Conservation (phyloP, 2,329 filamentous ascomycete species). For the Pseudogymnoascus sp. region DNA sequence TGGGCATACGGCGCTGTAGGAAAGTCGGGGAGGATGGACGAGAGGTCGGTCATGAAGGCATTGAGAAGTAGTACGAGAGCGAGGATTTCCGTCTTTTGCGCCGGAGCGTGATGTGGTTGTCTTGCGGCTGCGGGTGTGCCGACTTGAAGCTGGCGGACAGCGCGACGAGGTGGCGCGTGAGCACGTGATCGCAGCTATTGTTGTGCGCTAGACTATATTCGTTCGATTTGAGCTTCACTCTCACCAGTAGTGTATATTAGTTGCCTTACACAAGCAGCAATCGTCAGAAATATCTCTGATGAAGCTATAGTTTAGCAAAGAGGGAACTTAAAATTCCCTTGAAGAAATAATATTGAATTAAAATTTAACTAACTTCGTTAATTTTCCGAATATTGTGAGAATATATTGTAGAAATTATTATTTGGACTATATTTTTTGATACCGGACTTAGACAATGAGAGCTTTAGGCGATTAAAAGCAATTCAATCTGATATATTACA, state of each 20-base stretch:
- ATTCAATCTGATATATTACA: neutral
- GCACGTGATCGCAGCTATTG: neutral
- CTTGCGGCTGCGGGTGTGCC: neutral
- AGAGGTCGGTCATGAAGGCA: constrained; percentile 72
- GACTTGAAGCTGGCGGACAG: neutral
- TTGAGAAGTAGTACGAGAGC: constrained; percentile 12
- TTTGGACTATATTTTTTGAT: no score
- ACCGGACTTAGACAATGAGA: no score
- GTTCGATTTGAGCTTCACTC: neutral
- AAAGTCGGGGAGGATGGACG: constrained; percentile 73
- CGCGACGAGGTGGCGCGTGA: neutral
- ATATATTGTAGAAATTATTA: no score
- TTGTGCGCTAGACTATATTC: neutral
- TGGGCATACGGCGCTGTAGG: constrained; percentile 61
- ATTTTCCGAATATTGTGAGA: neutral
- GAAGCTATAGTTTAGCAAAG: neutral
- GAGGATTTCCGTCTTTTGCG: constrained; percentile 14
- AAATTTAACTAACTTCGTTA: neutral
- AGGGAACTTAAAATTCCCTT: neutral
- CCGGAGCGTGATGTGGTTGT: neutral
- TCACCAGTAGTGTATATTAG: neutral
- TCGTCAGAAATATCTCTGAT: neutral
- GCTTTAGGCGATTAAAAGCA: no score
- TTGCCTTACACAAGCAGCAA: neutral
- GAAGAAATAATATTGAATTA: neutral